Evolutionary conservation across 345 rosid species (phyloP).

Genomic region (Carallia pectinifolia): DNA sequence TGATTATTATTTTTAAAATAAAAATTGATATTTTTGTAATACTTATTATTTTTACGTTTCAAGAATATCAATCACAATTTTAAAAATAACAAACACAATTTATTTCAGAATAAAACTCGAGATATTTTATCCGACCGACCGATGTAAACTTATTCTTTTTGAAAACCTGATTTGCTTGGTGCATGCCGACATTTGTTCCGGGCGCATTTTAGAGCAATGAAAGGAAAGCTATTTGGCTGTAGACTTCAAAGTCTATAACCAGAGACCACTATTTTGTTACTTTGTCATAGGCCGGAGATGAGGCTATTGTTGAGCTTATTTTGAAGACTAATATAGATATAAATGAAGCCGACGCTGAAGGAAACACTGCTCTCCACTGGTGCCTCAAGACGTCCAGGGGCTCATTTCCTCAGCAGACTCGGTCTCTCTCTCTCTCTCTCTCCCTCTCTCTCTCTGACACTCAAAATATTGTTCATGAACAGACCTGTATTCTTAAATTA

Average conservation of each 20-base stretch:
- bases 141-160: too few relatives aligned
- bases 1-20: too few relatives aligned
- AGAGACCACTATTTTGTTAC: slow-evolving; percentile 2
- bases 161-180: too few relatives aligned
- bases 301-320: slow-evolving; percentile 61
- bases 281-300: slow-evolving; percentile 62
- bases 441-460: slow-evolving; percentile 30
- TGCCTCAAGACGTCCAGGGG: slow-evolving; percentile 53
- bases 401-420: slow-evolving; percentile 54
- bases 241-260: slow-evolving; percentile 1
- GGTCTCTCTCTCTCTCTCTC: slow-evolving; percentile 43
- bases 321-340: slow-evolving; percentile 51
- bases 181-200: neutral
- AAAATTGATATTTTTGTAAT: too few relatives aligned
- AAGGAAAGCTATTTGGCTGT: too few relatives aligned
- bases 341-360: slow-evolving; percentile 65
- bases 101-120: too few relatives aligned
- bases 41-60: too few relatives aligned
- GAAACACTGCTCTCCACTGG: slow-evolving; percentile 75
- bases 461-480: neutral
- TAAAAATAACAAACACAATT: too few relatives aligned
- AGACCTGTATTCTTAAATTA: neutral
- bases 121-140: too few relatives aligned
- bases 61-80: too few relatives aligned
- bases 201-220: too few relatives aligned